Evolutionary conservation across 2,329 filamentous ascomycete species (phyloP).

Genomic region (Sclerotinia subarctica): DNA sequence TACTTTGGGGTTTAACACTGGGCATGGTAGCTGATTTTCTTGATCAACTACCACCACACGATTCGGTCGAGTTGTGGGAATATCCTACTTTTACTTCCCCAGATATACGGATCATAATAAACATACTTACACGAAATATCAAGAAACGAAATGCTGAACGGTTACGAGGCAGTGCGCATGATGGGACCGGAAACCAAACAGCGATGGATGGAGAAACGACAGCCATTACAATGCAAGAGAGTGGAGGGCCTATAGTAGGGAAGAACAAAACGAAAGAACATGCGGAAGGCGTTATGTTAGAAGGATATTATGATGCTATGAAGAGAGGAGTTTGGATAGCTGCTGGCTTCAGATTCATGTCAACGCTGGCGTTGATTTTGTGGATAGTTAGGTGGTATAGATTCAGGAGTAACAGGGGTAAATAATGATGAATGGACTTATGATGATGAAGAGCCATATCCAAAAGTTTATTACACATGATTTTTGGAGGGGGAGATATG

Average conservation of each 20-base stretch:
- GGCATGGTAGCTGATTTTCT: constrained; percentile 66
- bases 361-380: constrained; percentile 14
- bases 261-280: constrained; percentile 29
- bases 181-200: constrained; percentile 35
- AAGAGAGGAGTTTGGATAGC: constrained; percentile 35
- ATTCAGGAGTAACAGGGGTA: constrained; percentile 7
- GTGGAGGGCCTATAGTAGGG: constrained; percentile 25
- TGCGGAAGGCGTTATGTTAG: constrained; percentile 36
- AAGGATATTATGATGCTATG: constrained; percentile 37
- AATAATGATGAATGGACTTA: not conserved
- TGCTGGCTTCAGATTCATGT: constrained; percentile 26
- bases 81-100: constrained; percentile 65
- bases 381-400: constrained; percentile 20
- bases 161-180: constrained; percentile 28
- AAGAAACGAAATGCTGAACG: constrained; percentile 47
- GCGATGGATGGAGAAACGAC: constrained; percentile 34
- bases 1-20: constrained; percentile 67
- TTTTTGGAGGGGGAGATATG: not conserved
- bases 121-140: constrained; percentile 56
- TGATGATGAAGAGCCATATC: constrained; percentile 1
- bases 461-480: not conserved
- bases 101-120: constrained; percentile 59
- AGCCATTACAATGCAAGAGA: constrained; percentile 26
- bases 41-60: constrained; percentile 61
- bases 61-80: constrained; percentile 60